Evolutionary conservation across 2,329 filamentous ascomycete species (phyloP).

Genomic region (Exserohilum rostratum): DNA sequence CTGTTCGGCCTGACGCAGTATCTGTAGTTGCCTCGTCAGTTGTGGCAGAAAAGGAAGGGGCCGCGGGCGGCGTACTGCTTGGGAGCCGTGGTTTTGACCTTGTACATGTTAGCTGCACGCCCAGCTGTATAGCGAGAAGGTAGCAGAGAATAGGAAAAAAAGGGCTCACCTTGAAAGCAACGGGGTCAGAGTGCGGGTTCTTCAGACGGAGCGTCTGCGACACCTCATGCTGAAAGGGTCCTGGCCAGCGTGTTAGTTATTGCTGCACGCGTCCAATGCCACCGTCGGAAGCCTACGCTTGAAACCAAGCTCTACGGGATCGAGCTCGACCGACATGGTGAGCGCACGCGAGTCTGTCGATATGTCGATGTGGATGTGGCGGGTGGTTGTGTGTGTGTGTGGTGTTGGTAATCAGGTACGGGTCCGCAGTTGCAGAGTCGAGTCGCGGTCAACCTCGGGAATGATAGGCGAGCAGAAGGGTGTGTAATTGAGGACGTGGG

Average conservation of each 20-base stretch:
- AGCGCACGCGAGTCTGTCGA: slow-evolving; percentile 12
- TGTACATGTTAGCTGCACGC: slow-evolving; percentile 20
- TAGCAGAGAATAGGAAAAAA: not conserved
- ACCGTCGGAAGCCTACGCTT: slow-evolving; percentile 68
- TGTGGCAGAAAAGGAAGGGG: slow-evolving; percentile 22
- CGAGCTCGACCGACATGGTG: slow-evolving; percentile 93
- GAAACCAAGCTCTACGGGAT: slow-evolving; percentile 90
- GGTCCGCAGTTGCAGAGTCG: slow-evolving; percentile 17
- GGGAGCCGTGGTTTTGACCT: slow-evolving; percentile 99
- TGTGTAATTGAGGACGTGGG: slow-evolving; percentile 1
- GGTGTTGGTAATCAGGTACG: slow-evolving; percentile 40
- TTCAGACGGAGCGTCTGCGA: slow-evolving; percentile 65
- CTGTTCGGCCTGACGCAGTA: slow-evolving; percentile 98
- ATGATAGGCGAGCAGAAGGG: slow-evolving; percentile 12
- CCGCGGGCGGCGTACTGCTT: slow-evolving; percentile 77
- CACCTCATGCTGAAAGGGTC: slow-evolving; percentile 69
- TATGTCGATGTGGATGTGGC: slow-evolving; percentile 11
- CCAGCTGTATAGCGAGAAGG: not conserved
- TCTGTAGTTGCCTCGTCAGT: slow-evolving; percentile 58
- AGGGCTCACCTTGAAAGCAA: slow-evolving; percentile 68
- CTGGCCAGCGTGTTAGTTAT: slow-evolving; percentile 48
- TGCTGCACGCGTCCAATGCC: not conserved
- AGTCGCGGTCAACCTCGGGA: slow-evolving; percentile 21
- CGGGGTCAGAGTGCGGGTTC: slow-evolving; percentile 63
- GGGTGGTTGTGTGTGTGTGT: slow-evolving; percentile 18